Evolutionary conservation across 179 eudicot species (phyloP).

Genomic region (Sideroxylon spinosum): DNA sequence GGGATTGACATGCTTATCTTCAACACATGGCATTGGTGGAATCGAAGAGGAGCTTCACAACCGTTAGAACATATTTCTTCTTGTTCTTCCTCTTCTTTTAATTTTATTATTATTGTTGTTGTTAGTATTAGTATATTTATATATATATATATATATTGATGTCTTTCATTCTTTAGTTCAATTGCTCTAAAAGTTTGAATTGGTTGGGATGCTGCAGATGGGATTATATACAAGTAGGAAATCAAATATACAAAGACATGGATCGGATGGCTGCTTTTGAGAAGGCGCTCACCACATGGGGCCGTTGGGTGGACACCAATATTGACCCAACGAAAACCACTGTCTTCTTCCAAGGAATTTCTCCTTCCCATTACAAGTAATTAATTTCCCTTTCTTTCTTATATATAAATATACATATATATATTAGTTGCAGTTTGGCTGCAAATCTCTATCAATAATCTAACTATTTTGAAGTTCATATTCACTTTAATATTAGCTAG

Average conservation of each 20-base stretch:
- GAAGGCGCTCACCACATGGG: slow-evolving; percentile 74
- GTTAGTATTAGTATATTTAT: too few relatives aligned
- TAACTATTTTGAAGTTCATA: too few relatives aligned
- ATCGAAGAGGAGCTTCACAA: slow-evolving; percentile 70
- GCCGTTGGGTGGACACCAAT: slow-evolving; percentile 58
- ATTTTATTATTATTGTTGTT: too few relatives aligned
- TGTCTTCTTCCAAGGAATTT: slow-evolving; percentile 88
- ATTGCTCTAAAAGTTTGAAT: not conserved
- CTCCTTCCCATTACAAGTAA: slow-evolving; percentile 95
- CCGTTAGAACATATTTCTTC: slow-evolving; percentile 45
- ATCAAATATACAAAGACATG: slow-evolving; percentile 53
- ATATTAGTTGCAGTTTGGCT: too few relatives aligned
- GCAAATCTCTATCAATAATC: not conserved
- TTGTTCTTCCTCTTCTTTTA: too few relatives aligned
- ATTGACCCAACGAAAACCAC: slow-evolving; percentile 50
- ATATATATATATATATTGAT: too few relatives aligned
- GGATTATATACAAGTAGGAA: slow-evolving; percentile 62
- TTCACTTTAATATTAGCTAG: too few relatives aligned
- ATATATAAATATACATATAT: too few relatives aligned
- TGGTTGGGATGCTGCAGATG: slow-evolving; percentile 39
- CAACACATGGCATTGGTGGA: slow-evolving; percentile 99
- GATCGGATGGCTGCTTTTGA: slow-evolving; percentile 60
- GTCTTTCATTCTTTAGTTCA: too few relatives aligned
- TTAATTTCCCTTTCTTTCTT: too few relatives aligned
- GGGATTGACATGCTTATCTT: slow-evolving; percentile 64